These are phyloP conservation scores for Termitomyces sp. DNA, from an alignment of 768 basidiomycete species.

Conservation along the genomic window DNA sequence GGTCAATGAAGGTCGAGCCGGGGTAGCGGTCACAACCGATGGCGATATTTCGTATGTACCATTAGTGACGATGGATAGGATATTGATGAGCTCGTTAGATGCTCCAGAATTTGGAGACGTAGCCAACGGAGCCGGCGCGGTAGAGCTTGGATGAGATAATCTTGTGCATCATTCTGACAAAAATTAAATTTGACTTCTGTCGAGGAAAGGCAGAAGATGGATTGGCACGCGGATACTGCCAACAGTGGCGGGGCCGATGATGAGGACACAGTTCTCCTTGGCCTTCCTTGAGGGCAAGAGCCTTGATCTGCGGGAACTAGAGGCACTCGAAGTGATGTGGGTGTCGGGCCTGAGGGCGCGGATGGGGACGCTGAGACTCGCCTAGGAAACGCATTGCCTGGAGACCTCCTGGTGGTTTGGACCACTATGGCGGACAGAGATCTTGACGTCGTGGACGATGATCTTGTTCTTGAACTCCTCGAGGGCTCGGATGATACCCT, in stretches of 20 bases:
- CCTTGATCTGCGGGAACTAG: constrained; percentile 46
- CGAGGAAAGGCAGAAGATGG: neutral
- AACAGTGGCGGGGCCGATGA: constrained; percentile 94
- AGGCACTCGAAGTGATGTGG: constrained; percentile 97
- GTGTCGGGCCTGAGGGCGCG: constrained; percentile 97
- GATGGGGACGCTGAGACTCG: constrained; percentile 97
- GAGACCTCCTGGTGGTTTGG: constrained; percentile 98
- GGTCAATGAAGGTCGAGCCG: constrained; percentile 98
- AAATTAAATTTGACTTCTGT: neutral
- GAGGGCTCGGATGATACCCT: constrained; percentile 98
- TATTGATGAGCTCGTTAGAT: constrained; percentile 99
- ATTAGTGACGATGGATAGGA: constrained; percentile 92
- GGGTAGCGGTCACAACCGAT: constrained; percentile 99
- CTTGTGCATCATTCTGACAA: constrained; percentile 98
- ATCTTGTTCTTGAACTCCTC: constrained; percentile 88
- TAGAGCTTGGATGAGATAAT: constrained; percentile 98
- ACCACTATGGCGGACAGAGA: constrained; percentile 96
- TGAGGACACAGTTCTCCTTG: constrained; percentile 78
- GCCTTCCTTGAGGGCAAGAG: constrained; percentile 89
- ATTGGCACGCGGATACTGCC: too few species aligned
- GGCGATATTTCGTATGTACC: constrained; percentile 99
- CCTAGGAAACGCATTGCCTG: constrained; percentile 98
- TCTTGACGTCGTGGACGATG: constrained; percentile 80
- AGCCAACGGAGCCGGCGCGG: constrained; percentile 94
- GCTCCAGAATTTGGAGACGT: constrained; percentile 98